Percentiles rank a stretch among this genome's conserved stretches.
phyloP scores from a whole-genome alignment of 177 flowering plant genomes.

The Vitis hybrid region DNA sequence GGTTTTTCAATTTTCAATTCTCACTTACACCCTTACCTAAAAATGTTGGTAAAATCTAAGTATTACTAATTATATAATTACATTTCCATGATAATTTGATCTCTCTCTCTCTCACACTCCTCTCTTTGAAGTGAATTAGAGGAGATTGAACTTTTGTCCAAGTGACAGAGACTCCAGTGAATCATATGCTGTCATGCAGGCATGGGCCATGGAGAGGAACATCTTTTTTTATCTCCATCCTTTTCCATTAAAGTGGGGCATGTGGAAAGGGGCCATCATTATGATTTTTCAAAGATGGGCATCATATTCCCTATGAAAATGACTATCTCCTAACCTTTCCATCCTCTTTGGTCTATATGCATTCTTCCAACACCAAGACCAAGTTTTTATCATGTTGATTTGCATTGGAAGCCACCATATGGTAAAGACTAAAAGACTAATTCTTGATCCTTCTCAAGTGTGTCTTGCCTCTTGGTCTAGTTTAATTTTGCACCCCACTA shows the following conservation, averaged over 20 bases:
- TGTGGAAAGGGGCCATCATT: background rate
- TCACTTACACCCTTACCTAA: no score
- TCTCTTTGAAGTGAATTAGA: background rate
- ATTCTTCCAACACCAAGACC: background rate
- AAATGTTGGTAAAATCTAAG: no score
- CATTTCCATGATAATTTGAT: no score
- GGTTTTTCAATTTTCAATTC: no score
- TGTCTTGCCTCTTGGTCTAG: no score
- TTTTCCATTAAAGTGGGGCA: slow-evolving; percentile 3
- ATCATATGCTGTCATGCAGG: background rate
- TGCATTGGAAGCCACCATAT: background rate
- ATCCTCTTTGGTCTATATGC: background rate
- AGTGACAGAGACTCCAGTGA: background rate
- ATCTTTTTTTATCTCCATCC: no score
- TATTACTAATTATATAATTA: no score
- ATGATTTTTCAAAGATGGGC: background rate
- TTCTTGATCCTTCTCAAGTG: no score
- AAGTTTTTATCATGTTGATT: background rate
- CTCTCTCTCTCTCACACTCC: background rate
- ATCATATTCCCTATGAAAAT: slow-evolving; percentile 1
- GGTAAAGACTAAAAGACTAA: no score
- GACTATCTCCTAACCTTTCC: background rate
- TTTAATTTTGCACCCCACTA: no score
- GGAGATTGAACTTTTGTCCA: no score
- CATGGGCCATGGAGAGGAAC: background rate